Evolutionary conservation across 495 filamentous ascomycete genomes (phyloP), one percentile per base, ranked within the genome.

Genomic region (Daldinia concentrica): DNA sequence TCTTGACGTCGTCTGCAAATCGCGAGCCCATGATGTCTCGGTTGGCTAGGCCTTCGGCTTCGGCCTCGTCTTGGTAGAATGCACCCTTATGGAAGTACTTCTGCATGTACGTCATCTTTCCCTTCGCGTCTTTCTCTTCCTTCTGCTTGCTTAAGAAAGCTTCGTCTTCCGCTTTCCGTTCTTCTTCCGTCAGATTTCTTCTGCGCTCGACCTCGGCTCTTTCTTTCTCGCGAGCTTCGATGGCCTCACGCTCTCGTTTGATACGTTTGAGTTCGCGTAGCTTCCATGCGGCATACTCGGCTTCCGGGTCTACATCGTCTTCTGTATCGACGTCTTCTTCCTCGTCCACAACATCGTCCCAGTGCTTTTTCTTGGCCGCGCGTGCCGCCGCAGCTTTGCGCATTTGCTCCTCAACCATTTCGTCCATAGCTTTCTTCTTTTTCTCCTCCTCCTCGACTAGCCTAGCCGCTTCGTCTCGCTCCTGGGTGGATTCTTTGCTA

Each of bases 61-160:
- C 88, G 30, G 86, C 83, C 69, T 95, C 93, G 41, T 94, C 93
- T 62, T 90, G 90, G 82, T 91, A 98, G 83, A 98, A 99, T 26
- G 95, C 95, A 56, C 95, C 95, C 84, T 94, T 95, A 84, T 99
- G 95, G 78, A 91, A 93, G 80, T 98, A 98, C 78, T 95, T 94
- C 78, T 97, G 94, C 92, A 98, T 92, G 78, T 89, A 98, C 1
- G 86, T 86, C 83, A 94, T 92, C 84, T 97, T 91, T 43, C 94
- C 95, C 37, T 90, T 89, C 36, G 82, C 82, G 17, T 95, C 93
- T 70, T 92, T 93, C 71, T 98, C 95, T 71, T 94, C 93, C 64
- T 90, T 90, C 80, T 98, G 95, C 72, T 84, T 82, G 6, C 88
- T 87, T 15, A 98, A 78, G 77, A 89, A 94, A 61, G 86, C 90